Evolutionary conservation across 768 basidiomycete species (phyloP).

Genomic region (Macrocybe gigantea): DNA sequence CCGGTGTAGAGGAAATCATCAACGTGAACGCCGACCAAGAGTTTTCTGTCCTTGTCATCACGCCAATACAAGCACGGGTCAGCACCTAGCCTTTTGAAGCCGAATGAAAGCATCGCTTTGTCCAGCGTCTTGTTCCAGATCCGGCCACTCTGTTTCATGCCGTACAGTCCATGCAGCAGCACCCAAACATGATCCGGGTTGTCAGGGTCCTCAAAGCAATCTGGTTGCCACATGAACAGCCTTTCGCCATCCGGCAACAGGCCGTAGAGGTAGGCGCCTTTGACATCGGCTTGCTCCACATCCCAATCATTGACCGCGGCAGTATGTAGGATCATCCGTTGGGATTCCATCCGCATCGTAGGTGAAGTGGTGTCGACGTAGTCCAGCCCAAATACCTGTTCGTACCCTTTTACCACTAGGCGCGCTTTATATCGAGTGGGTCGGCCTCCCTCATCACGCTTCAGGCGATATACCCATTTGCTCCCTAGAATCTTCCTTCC

Average conservation of each 20-base stretch:
- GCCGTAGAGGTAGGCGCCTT: slow-evolving; percentile 5
- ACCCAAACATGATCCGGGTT: slow-evolving; percentile 18
- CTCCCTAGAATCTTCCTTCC: slow-evolving; percentile 26
- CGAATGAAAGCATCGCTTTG: slow-evolving; percentile 16
- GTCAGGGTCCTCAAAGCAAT: slow-evolving; percentile 19
- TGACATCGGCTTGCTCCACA: slow-evolving; percentile 23
- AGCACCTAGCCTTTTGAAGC: slow-evolving; percentile 20
- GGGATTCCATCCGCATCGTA: slow-evolving; percentile 31
- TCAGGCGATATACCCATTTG: slow-evolving; percentile 37
- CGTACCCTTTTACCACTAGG: slow-evolving; percentile 35
- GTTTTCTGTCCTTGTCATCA: slow-evolving; percentile 3
- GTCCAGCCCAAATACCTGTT: slow-evolving; percentile 34
- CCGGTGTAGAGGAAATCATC: slow-evolving; percentile 24
- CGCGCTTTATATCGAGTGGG: slow-evolving; percentile 26
- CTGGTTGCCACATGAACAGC: slow-evolving; percentile 19
- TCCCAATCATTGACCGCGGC: slow-evolving; percentile 28
- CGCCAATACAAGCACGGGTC: slow-evolving; percentile 29
- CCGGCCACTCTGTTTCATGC: slow-evolving; percentile 30
- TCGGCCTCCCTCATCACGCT: slow-evolving; percentile 27
- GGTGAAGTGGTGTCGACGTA: slow-evolving; percentile 37
- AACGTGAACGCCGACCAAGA: slow-evolving; percentile 27
- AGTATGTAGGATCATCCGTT: slow-evolving; percentile 28
- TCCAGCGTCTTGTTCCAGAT: slow-evolving; percentile 26
- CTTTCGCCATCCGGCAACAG: slow-evolving; percentile 1
- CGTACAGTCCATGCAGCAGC: slow-evolving; percentile 22